phyloP scores from a whole-genome alignment of 345 rosid genomes.

The Rhodamnia rubescens region DNA sequence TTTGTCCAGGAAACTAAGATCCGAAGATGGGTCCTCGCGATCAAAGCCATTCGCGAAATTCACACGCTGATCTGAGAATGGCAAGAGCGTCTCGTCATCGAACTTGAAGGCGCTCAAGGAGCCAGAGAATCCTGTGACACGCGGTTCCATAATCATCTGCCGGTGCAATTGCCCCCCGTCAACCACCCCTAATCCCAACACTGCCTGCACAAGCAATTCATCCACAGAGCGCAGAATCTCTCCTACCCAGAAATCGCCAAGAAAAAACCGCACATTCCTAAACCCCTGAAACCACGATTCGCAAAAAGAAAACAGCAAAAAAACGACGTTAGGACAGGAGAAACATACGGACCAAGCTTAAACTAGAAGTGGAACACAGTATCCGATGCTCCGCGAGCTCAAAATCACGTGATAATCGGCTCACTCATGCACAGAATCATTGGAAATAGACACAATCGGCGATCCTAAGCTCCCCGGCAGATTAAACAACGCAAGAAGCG shows the following conservation, averaged over 20 bases:
- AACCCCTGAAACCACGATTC: neutral
- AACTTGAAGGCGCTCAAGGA: slow-evolving; percentile 14
- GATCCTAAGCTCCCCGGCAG: neutral
- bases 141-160: neutral
- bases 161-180: neutral
- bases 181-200: neutral
- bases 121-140: neutral
- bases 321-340: neutral
- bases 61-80: slow-evolving; percentile 14
- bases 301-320: neutral
- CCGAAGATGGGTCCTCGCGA: neutral
- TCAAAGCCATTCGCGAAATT: neutral
- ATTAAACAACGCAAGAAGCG: neutral
- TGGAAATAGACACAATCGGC: neutral
- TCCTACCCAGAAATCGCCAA: neutral
- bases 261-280: neutral
- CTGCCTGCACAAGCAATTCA: neutral
- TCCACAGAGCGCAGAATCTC: neutral
- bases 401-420: neutral
- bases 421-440: neutral
- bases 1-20: slow-evolving; percentile 19
- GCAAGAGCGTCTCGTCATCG: slow-evolving; percentile 17
- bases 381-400: neutral
- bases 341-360: neutral
- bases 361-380: neutral